phyloP scores from a whole-genome alignment of 306 rosid species.

The Begonia loranthoides region DNA sequence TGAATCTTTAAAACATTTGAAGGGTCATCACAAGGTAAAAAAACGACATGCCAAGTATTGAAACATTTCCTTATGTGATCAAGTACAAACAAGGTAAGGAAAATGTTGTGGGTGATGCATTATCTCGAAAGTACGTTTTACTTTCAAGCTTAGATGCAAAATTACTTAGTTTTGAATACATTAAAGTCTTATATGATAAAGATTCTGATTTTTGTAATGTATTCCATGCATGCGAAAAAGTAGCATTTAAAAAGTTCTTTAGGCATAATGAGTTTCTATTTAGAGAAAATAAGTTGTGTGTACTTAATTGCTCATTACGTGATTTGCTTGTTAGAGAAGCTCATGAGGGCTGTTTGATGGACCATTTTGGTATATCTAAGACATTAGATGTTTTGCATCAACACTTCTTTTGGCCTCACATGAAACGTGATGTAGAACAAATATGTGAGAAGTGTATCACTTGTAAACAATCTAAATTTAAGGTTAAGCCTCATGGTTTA shows the following conservation, averaged over 20 bases:
- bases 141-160: background rate
- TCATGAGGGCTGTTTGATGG: background rate
- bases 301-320: background rate
- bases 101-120: slow-evolving; percentile 1
- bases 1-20: slow-evolving; percentile 3
- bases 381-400: no score
- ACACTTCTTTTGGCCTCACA: background rate
- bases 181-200: background rate
- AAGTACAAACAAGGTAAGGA: background rate
- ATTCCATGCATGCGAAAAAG: background rate
- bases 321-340: no score
- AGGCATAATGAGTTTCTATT: background rate
- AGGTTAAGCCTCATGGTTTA: background rate
- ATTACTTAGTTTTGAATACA: background rate
- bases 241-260: background rate
- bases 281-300: background rate
- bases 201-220: background rate
- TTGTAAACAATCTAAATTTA: background rate
- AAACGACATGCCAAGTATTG: background rate
- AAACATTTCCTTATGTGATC: background rate
- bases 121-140: background rate
- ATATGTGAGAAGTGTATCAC: no score
- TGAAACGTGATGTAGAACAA: background rate
- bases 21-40: background rate
- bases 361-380: no score